Base-by-base conservation (phyloP, 345 rosid genomes). In the Citrus reticulata region DNA sequence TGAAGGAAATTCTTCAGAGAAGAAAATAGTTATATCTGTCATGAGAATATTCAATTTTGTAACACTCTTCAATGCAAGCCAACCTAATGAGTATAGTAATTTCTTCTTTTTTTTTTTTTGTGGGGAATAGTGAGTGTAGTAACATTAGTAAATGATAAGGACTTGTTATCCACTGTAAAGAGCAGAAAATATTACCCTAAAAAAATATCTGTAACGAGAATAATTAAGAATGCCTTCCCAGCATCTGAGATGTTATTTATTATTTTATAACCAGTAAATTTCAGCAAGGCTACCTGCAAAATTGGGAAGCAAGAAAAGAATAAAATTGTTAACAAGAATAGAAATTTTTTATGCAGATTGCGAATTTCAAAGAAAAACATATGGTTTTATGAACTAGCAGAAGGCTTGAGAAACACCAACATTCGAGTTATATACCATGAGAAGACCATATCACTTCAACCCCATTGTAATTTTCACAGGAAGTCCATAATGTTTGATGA, bases 191-290 rank as follows among this genome's bases (percentile, higher is more conserved):
- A 19, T 86, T 93, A 95, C 97, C 99, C 99, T 77, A 92, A 89
- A 85, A 92, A 89, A 74, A 90, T 92, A 82, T 93, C 98, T 27
- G 96, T 87, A 68, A 89, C 78, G 30, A 91, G 89, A 85, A 93
- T 92, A 84, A 95, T 92, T 73, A 91, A 87, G 82, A 95, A 89
- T 68, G 99, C 99, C 83, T 92, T 93, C 83, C 97, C 98, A 22
- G 93, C 85, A 87, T 93, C 98, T 14, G 98, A 89, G 51, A 92
- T 79, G 85, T 92, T 95, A 84, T 86, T 91, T 81, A 95, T 37
- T 77, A 95, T 81, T 81, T 95, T 93, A 81, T 90, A 90, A 73
- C 99, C 98, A 2, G 99, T 86, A 90, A 95, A 95, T 79, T 93
- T 95, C 88, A 95, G 86, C 91, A 95, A 88, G 73, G 98, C 93